phyloP scores from a whole-genome alignment of 768 basidiomycete genomes.

The Auricularia auricula-judae region DNA sequence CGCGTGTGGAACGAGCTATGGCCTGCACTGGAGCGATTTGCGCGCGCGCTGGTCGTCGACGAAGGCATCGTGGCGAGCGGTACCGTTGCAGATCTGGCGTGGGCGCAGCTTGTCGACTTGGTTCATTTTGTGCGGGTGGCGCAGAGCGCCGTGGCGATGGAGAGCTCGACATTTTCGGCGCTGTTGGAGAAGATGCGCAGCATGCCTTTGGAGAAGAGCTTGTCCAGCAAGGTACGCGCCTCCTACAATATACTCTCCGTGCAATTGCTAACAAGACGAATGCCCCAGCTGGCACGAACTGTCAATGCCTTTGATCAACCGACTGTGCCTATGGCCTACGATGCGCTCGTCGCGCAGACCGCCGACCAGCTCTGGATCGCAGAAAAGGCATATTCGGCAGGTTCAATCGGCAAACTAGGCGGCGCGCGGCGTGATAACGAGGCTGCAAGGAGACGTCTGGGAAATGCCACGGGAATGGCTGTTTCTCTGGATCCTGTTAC shows the following conservation, averaged over 20 bases:
- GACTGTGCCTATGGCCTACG: background rate
- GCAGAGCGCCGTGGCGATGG: constrained; percentile 7
- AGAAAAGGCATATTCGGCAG: background rate
- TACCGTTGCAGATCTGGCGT: constrained; percentile 26
- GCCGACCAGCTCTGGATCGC: background rate
- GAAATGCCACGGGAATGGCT: background rate
- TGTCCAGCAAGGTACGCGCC: background rate
- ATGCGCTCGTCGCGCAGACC: background rate
- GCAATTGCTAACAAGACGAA: background rate
- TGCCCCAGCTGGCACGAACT: background rate
- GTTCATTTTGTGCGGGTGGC: constrained; percentile 24
- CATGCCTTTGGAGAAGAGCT: background rate
- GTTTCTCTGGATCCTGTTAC: too few relatives aligned
- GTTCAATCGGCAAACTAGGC: background rate
- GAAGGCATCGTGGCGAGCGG: background rate
- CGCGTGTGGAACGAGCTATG: constrained; percentile 68
- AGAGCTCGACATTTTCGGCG: background rate
- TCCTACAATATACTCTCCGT: background rate
- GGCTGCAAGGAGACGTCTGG: background rate
- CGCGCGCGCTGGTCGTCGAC: background rate
- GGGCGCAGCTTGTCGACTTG: constrained; percentile 27
- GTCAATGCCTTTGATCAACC: background rate
- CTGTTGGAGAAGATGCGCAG: background rate
- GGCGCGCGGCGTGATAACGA: background rate
- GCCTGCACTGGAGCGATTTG: constrained; percentile 45